Conservation (phyloP, 2,329 filamentous ascomycete species). For the Penicillium sp. region DNA sequence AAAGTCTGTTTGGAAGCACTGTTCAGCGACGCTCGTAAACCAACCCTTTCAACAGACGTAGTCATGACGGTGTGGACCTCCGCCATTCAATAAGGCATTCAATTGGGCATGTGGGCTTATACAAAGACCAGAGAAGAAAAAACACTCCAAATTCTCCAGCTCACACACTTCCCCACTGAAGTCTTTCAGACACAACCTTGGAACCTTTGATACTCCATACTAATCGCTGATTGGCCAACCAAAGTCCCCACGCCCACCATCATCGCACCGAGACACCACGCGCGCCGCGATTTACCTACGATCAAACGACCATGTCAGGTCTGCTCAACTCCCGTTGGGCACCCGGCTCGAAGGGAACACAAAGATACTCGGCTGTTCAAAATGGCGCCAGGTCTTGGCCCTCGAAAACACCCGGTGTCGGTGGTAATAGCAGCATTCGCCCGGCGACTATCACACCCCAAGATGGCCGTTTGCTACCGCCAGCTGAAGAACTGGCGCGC, state of each 20-base stretch:
- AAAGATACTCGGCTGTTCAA: not conserved
- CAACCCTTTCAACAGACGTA: no score
- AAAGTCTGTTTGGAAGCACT: no score
- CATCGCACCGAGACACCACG: not conserved
- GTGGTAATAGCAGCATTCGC: not conserved
- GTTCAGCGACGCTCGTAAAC: no score
- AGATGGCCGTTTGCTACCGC: conserved; percentile 15
- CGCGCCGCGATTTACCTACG: conserved; percentile 1
- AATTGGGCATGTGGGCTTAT: no score
- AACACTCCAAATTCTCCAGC: no score
- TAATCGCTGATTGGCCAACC: not conserved
- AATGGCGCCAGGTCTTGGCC: not conserved
- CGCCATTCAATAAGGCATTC: no score
- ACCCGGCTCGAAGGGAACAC: conserved; percentile 10
- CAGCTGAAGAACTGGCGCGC: conserved; percentile 51
- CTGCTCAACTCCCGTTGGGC: conserved; percentile 30
- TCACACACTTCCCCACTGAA: not conserved
- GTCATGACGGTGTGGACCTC: no score
- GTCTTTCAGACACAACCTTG: not conserved
- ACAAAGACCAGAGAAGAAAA: no score
- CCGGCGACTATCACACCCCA: conserved; percentile 1
- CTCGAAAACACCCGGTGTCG: conserved; percentile 9
- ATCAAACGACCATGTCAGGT: conserved; percentile 5
- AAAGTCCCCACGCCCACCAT: not conserved
- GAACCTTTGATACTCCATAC: not conserved